Percentiles rank a stretch among this genome's conserved stretches.
phyloP scores from a whole-genome alignment of 176 grass and related monocot species.

The Lolium multiflorum region DNA sequence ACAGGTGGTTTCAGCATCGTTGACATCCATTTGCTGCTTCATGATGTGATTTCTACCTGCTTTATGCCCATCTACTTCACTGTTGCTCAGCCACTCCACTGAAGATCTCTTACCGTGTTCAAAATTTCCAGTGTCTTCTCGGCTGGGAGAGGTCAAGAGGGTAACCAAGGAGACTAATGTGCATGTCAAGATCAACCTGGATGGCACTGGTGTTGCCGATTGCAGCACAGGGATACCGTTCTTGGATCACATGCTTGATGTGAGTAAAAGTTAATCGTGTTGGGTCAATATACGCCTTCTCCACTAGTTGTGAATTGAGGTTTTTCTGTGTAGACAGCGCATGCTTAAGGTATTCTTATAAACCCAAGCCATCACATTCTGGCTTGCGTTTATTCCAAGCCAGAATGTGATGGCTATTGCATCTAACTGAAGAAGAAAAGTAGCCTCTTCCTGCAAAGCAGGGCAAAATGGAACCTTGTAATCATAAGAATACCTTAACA shows the following conservation, averaged over 20 bases:
- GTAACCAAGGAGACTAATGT: constrained; percentile 93
- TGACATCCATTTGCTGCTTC: not conserved
- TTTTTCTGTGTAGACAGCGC: not conserved
- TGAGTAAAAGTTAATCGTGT: constrained; percentile 43
- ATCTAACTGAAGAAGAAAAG: not conserved
- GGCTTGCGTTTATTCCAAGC: not conserved
- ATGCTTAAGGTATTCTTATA: not conserved
- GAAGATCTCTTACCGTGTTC: not conserved
- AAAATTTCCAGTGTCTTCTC: constrained; percentile 40
- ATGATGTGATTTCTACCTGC: not conserved
- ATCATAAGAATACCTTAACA: not conserved
- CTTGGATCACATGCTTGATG: constrained; percentile 97
- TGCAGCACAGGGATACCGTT: constrained; percentile 89
- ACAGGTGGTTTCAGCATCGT: constrained; percentile 8
- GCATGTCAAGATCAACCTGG: constrained; percentile 84
- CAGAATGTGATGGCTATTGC: not conserved
- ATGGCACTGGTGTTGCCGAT: constrained; percentile 74
- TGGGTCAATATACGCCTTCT: not conserved
- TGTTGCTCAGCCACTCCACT: not conserved
- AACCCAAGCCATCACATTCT: too few species aligned
- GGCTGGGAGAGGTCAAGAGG: constrained; percentile 78
- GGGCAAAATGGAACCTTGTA: not conserved
- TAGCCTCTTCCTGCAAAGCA: not conserved
- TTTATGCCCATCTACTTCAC: not conserved
- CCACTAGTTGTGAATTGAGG: not conserved